Percentiles rank a stretch among this genome's conserved stretches.
Conservation (phyloP, 805 yeast genomes). For the Candida peoriensis region DNA sequence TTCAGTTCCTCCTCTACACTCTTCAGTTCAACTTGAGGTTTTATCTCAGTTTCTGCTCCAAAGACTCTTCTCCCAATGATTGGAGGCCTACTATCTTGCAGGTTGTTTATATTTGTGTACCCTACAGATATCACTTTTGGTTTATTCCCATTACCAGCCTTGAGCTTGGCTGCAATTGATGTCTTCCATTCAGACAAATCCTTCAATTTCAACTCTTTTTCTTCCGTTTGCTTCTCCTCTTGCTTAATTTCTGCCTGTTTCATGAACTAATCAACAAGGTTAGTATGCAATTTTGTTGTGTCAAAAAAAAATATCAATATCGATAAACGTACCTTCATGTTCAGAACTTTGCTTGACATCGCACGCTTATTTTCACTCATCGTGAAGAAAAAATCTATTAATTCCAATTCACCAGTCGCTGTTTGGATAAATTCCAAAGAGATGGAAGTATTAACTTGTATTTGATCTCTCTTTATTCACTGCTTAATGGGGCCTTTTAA, state of each 20-base stretch:
- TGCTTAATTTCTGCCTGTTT: slow-evolving; percentile 35
- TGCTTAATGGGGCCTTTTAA: too few species aligned
- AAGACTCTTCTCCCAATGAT: slow-evolving; percentile 26
- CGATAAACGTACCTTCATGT: slow-evolving; percentile 48
- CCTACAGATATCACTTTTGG: slow-evolving; percentile 34
- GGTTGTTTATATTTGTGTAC: slow-evolving; percentile 33
- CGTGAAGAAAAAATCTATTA: background rate
- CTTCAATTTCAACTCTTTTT: slow-evolving; percentile 31
- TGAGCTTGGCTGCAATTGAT: slow-evolving; percentile 21
- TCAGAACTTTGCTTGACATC: slow-evolving; percentile 67
- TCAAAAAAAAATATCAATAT: background rate
- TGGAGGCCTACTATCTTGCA: slow-evolving; percentile 12
- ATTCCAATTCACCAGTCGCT: too few species aligned
- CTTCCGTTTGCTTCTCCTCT: slow-evolving; percentile 30
- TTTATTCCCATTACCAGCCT: slow-evolving; percentile 24
- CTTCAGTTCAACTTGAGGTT: slow-evolving; percentile 2
- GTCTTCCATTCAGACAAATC: slow-evolving; percentile 36
- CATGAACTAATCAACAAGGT: slow-evolving; percentile 43
- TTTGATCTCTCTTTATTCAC: too few species aligned
- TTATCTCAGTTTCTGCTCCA: slow-evolving; percentile 22
- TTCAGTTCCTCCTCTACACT: slow-evolving; percentile 2
- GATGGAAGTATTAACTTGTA: too few species aligned
- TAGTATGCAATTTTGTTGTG: background rate
- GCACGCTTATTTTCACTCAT: slow-evolving; percentile 17
- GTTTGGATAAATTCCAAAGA: too few species aligned